Base-by-base conservation (phyloP, 2,329 filamentous ascomycete genomes). In the Rasamsonia emersonii region DNA sequence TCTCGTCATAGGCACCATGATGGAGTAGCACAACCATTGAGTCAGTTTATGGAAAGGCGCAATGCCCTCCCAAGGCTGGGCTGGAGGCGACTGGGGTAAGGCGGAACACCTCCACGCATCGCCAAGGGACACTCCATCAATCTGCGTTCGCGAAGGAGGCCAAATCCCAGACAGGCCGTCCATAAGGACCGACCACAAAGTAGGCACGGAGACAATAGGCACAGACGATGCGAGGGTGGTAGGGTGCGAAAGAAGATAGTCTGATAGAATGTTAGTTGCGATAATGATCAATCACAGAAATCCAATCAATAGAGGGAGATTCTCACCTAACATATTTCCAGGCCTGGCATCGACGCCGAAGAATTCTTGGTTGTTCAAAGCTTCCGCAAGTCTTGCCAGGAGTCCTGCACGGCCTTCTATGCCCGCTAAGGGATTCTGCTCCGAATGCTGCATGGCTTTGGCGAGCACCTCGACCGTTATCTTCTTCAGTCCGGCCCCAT, bases 91-190 rank as follows among this genome's bases (percentile, higher is more conserved):
- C 27, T 70, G 66, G 1, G 86, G 86, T 75, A 96, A 85, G 18
- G 79, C 75, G 8, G 74, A 77, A 61, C 88, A 94, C 0, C 81
- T 83, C 91, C 91, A 98, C 15, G 91, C 89, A 53, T 98, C 91
- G 34, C 91, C 91, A 10, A 98, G 75, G 0, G 86, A 77, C 17
- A 84, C 71, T 2, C 86, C 86, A 51, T 94, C 85, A 45, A 98
- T 81, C 41, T 82, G 77, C 0, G 89, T 94, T 40, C 89, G 78
- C 0, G 84, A 85, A 1, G 76, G 63, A 0, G 91, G 89, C 91
- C 91, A 98, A 54, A 96, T 93, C 1, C 80, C 73, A 3, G 77
- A 74, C 7, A 98, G 69, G 5, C 86, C 86, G 36, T 86, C 79
- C 77, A 94, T 93, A 8, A 98, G 74, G 1, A 89, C 77, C 40